Base-by-base conservation (phyloP, 2,329 filamentous ascomycete species). In the Plectosphaerella plurivora region DNA sequence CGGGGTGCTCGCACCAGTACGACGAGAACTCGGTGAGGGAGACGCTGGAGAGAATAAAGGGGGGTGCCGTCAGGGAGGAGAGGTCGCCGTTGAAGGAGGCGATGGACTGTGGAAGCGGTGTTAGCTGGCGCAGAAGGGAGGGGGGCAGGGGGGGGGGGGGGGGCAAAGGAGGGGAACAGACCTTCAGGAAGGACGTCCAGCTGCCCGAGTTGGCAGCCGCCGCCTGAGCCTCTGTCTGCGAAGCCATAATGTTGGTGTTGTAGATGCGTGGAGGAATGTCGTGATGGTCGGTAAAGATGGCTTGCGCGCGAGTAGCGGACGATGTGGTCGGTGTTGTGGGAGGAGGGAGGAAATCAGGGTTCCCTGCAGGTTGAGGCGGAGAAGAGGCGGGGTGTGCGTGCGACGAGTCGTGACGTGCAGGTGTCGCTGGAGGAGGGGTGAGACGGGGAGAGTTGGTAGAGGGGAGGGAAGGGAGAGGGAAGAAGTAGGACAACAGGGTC, bases 1-100 rank as follows among this genome's bases (percentile, higher is more conserved):
- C 71, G 4, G 89, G 89, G 63, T 91, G 87, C 60, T 91, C 88
- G 57, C 85, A 86, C 89, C 89, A 93, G 74, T 91, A 92, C 50
- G 87, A 82, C 56, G 87, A 89, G 74, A 89, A 92, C 67, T 93
- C 89, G 61, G 87, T 88, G 55, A 92, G 74, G 57, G 87, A 91
- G 60, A 86, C 89, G 37, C 84, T 83, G 41, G 88, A 90, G 51
- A 93, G 83, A 61, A 93, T 91, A 64, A 92, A 93, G 16, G 89
- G 89, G 51, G 89, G 89, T 39, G 89, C 89, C 36, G 89, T 92
- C 63, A 93, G 74, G 55, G 87, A 90, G 35, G 88, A 87, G 53
- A 92, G 80, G 68, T 93, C 89, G 62, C 89, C 89, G 64, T 88
- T 89, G 75, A 92, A 93, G 4, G 86, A 89, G 50, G 87, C 86